These are phyloP conservation scores for Trichosporon asahii DNA, from an alignment of 1,284 basidiomycete genomes.

Conservation along the genomic window DNA sequence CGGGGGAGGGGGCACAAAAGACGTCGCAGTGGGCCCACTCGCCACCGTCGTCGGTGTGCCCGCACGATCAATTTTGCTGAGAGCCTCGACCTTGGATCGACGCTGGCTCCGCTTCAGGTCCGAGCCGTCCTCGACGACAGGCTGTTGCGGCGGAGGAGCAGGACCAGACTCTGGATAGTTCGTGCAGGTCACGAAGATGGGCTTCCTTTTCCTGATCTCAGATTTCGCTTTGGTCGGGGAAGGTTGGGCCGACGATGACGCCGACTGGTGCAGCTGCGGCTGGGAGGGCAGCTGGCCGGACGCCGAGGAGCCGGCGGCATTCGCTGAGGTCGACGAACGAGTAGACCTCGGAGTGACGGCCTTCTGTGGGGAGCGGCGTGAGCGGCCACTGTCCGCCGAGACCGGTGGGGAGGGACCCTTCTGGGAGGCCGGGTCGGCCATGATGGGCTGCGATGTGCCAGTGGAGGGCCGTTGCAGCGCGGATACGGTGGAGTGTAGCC, in stretches of 20 bases:
- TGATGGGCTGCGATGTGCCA: neutral
- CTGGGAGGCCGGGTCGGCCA: conserved; percentile 6
- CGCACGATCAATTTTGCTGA: conserved; percentile 41
- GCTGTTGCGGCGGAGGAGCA: conserved; percentile 13
- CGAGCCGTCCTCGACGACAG: conserved; percentile 21
- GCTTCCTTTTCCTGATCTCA: conserved; percentile 24
- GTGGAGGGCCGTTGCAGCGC: neutral
- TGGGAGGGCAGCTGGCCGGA: neutral
- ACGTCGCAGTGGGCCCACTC: conserved; percentile 35
- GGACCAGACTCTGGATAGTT: conserved; percentile 37
- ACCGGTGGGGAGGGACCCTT: conserved; percentile 18
- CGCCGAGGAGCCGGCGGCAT: neutral
- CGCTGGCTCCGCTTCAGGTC: conserved; percentile 39
- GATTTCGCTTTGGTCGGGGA: conserved; percentile 5
- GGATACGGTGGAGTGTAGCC: neutral
- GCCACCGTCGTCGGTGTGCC: conserved; percentile 28
- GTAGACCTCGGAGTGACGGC: conserved; percentile 22
- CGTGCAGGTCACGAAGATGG: conserved; percentile 40
- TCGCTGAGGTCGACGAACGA: conserved; percentile 14
- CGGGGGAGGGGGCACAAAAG: conserved; percentile 36
- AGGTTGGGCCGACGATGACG: conserved; percentile 4
- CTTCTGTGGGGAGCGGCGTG: conserved; percentile 21
- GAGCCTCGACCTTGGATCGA: conserved; percentile 43
- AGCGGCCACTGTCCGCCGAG: conserved; percentile 9
- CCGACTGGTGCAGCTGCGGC: neutral